Conservation (phyloP, 805 yeast genomes). For the Sporopachydermia lactativora region DNA sequence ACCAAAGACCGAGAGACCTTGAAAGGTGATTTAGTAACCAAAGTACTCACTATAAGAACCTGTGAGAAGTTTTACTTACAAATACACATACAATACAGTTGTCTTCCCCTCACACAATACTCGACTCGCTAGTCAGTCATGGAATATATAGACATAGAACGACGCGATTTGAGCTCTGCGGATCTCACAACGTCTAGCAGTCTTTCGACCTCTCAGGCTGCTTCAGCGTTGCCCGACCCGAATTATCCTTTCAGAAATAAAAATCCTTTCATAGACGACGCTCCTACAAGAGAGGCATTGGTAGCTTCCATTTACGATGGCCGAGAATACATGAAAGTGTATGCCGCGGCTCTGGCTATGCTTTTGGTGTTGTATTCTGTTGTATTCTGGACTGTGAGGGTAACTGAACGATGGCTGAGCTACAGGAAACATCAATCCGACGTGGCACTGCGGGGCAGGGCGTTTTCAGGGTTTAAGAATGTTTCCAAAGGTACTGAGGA, state of each 20-base stretch:
- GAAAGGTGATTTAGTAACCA: no score
- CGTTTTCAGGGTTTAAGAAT: not conserved
- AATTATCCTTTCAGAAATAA: not conserved
- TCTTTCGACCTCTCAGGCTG: not conserved
- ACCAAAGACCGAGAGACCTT: no score
- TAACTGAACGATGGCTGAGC: not conserved
- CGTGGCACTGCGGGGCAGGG: not conserved
- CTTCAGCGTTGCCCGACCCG: not conserved
- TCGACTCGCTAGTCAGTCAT: not conserved
- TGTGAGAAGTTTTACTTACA: not conserved
- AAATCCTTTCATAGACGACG: not conserved
- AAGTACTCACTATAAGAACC: not conserved
- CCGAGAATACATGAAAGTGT: not conserved
- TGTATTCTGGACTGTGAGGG: not conserved
- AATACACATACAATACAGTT: not conserved
- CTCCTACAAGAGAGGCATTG: not conserved
- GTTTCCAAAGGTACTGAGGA: not conserved
- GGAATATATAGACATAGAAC: not conserved
- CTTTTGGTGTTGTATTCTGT: not conserved
- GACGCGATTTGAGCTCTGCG: no score
- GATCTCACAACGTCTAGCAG: not conserved
- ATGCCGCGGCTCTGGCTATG: not conserved
- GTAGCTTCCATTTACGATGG: not conserved
- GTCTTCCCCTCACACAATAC: not conserved
- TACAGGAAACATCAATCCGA: not conserved